These are phyloP conservation scores for Aspergillus biplanus DNA, from an alignment of 495 filamentous ascomycete species.

Conservation along the genomic window DNA sequence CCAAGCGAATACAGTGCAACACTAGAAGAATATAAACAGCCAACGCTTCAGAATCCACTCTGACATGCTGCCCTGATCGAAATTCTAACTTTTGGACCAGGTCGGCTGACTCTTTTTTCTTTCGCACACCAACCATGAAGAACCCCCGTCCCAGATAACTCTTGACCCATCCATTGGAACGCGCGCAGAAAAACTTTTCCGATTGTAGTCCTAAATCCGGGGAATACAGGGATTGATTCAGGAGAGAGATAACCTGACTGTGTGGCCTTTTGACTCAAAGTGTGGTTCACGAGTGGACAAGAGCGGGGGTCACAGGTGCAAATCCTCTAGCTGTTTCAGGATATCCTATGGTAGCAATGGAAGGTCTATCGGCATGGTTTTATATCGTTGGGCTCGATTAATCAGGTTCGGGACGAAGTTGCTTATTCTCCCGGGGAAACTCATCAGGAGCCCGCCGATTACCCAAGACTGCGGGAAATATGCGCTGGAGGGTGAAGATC, in stretches of 20 bases:
- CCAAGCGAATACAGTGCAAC: neutral
- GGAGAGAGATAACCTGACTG: neutral
- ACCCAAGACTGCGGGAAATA: neutral
- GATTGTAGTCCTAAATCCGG: no score
- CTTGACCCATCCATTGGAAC: neutral
- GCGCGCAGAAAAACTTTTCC: no score
- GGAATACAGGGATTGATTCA: neutral
- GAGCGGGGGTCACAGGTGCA: neutral
- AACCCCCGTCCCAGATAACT: neutral
- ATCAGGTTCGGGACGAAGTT: neutral
- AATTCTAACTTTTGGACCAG: neutral
- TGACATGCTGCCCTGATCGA: neutral
- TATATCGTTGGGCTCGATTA: neutral
- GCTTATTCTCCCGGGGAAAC: neutral
- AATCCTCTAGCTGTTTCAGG: constrained; percentile 6
- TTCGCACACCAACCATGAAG: neutral
- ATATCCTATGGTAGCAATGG: neutral
- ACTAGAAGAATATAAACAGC: neutral
- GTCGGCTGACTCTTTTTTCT: neutral
- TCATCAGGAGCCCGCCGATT: neutral
- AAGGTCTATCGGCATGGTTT: neutral
- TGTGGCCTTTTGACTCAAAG: neutral
- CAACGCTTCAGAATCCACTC: neutral
- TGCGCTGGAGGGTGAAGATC: neutral
- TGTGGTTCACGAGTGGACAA: neutral